Evolutionary conservation across 129 eudicot species (phyloP), one percentile per base, ranked within the genome.

Genomic region (Sambucus nigra): DNA sequence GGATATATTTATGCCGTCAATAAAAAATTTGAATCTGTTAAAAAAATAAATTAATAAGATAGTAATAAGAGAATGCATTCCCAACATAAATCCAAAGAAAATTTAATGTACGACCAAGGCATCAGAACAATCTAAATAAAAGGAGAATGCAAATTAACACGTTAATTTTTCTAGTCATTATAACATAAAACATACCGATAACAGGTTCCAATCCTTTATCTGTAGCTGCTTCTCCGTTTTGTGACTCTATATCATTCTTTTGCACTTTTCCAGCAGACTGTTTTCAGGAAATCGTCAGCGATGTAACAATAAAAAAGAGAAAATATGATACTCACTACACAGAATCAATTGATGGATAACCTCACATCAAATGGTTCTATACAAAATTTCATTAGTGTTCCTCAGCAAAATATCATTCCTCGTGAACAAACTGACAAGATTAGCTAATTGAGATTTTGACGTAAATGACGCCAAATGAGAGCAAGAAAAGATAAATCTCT

Each of bases 211-310:
- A 26, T 46, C 39, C 75, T 47, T 54, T 64, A 58, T 48, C 68
- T 27, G 59, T 53, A 28, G 65, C 24, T 55, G 65, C 66, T 47
- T 53, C 67, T 65, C 69, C 77, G 17, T 59, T 67, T 41, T 72
- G 64, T 9, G 50, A 25, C 53, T 60, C 75, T 50, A 60, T 50
- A 41, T 59, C 78, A 28, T 56, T 64, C 70, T 65, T 79, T 66
- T 74, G 71, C 17, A 74, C 69, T 71, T 66, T 91, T 48, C 98
- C 98, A 73, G 95, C 94, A 61, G 95, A 76, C 98, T 91, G 82
- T 8, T 1, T 7, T 35, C 13, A 35, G 12, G 2, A 3, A 15
- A 35, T 35, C 12, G 42, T 35, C 13, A 35, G 42, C 3, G 13
- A 35, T 35, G 42, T 8, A 31, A 35, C 42, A 35, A 35, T 1